These are phyloP conservation scores for Cercospora sp. DNA, from an alignment of 2,329 filamentous ascomycete species.

Conservation along the genomic window DNA sequence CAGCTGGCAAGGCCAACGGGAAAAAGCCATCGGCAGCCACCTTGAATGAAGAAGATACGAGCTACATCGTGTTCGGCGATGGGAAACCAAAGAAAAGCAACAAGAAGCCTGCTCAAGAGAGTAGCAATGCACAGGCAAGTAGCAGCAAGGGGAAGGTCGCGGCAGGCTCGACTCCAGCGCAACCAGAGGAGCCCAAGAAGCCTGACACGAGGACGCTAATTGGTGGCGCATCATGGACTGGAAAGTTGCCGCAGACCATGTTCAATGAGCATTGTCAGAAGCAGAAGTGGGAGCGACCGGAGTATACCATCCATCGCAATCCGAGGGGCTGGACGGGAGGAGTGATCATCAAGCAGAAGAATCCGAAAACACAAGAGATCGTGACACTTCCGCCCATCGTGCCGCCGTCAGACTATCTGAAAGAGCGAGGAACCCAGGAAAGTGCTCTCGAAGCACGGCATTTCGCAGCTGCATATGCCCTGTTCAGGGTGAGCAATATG, in stretches of 20 bases:
- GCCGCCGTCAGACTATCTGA: constrained; percentile 72
- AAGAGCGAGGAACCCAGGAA: constrained; percentile 68
- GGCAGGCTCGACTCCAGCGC: constrained; percentile 19
- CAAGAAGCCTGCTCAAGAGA: constrained; percentile 37
- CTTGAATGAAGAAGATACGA: constrained; percentile 50
- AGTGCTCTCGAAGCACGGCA: constrained; percentile 89
- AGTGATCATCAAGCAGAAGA: constrained; percentile 71
- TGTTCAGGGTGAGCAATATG: constrained; percentile 92
- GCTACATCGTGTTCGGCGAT: constrained; percentile 52
- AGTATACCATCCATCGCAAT: constrained; percentile 68
- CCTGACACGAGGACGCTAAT: constrained; percentile 73
- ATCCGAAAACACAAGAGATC: constrained; percentile 79
- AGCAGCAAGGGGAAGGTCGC: constrained; percentile 22
- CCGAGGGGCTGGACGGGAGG: constrained; percentile 59
- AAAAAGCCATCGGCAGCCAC: constrained; percentile 40
- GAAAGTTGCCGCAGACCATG: constrained; percentile 91
- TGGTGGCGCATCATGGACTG: constrained; percentile 93
- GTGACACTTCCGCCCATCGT: constrained; percentile 77
- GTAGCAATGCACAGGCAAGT: constrained; percentile 5
- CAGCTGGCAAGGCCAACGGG: constrained; percentile 41
- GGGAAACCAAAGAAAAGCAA: constrained; percentile 46
- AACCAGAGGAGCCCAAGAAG: constrained; percentile 53
- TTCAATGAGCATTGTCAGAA: constrained; percentile 94
- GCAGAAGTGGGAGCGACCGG: constrained; percentile 91
- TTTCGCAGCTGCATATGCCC: constrained; percentile 85